Evolutionary conservation across 257 asterid genomes (phyloP), one percentile per base, ranked within the genome.

Genomic region (Perilla frutescens): DNA sequence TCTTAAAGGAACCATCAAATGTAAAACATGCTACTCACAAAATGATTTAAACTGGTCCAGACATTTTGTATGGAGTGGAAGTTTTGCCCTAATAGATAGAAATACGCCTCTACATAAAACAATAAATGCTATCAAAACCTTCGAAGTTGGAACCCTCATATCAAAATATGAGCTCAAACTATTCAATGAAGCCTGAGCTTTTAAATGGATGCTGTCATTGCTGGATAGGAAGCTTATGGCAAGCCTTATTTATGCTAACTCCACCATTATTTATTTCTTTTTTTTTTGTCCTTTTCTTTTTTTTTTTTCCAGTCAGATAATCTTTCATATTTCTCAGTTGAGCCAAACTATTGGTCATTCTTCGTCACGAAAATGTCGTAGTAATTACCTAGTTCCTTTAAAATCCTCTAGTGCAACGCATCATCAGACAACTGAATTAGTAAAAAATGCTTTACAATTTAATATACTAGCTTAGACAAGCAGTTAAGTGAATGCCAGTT

Each of bases 371-470:
- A 58, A 44, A 8, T 37, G 11, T 65, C 58, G 10, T 58, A 9
- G n/a, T 31, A 13, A 64, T 34, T 56, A 45, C 59, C 29, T 20
- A 14, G 15, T 49, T 44, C 40, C 36, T 8, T 41, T 43, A 62
- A 54, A 26, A 62, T 40, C 14, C 49, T 44, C 40, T 15, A 29
- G 43, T 54, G 54, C 37, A 44, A 41, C 6, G 29, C 57, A 51
- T 50, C 60, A 11, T 72, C 26, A 65, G 7, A 56, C 67, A n/a
- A 60, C 29, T 29, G 39, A 37, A 10, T 14, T n/a, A 8, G 8
- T 10, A 3, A 6, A 50, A 34, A 32, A 70, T 34, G 79, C 45
- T 72, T 67, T 40, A 62, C 75, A 77, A 58, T 39, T 63, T 77
- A 49, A 50, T 51, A 56, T 29, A 68, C 48, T 26, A 77, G 70